Evolutionary conservation across 2,329 filamentous ascomycete genomes (phyloP).

Genomic region (Cryphonectria naterciae): DNA sequence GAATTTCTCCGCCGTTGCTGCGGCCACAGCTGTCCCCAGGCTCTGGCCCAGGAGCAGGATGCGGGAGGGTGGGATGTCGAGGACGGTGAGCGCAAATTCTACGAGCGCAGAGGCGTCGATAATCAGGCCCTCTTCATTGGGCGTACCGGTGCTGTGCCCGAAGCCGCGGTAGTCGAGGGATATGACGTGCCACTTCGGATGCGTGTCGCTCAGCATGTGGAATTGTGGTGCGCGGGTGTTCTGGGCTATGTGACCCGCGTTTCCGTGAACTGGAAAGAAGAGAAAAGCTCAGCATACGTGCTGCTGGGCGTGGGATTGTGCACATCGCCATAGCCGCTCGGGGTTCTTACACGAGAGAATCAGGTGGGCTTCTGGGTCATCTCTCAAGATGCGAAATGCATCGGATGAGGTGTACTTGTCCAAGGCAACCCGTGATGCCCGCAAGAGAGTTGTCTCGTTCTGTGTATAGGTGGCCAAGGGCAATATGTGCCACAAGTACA

Average conservation of each 20-base stretch:
- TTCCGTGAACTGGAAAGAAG: constrained; percentile 43
- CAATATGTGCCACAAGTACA: constrained; percentile 91
- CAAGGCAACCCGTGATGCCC: constrained; percentile 27
- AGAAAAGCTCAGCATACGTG: constrained; percentile 13
- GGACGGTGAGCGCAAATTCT: constrained; percentile 69
- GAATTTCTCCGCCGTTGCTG: constrained; percentile 74
- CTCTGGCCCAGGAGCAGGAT: constrained; percentile 87
- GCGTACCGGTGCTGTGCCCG: constrained; percentile 77
- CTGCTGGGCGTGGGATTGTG: constrained; percentile 35
- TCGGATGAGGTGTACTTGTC: constrained; percentile 58
- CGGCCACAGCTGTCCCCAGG: constrained; percentile 82
- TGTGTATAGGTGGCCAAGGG: constrained; percentile 76
- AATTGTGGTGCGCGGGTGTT: constrained; percentile 76
- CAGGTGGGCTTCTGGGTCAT: constrained; percentile 66
- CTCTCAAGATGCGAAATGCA: constrained; percentile 64
- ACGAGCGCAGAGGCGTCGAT: constrained; percentile 75
- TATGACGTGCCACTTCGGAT: constrained; percentile 74
- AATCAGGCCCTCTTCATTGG: constrained; percentile 80
- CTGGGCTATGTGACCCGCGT: constrained; percentile 85
- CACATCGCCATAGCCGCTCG: not conserved
- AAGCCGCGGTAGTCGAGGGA: constrained; percentile 91
- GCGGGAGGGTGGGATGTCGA: constrained; percentile 67
- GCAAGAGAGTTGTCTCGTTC: constrained; percentile 63
- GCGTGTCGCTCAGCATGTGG: constrained; percentile 73
- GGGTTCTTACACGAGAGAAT: constrained; percentile 63